Conservation (phyloP, 805 yeast species). For the Torulaspora delbrueckii region DNA sequence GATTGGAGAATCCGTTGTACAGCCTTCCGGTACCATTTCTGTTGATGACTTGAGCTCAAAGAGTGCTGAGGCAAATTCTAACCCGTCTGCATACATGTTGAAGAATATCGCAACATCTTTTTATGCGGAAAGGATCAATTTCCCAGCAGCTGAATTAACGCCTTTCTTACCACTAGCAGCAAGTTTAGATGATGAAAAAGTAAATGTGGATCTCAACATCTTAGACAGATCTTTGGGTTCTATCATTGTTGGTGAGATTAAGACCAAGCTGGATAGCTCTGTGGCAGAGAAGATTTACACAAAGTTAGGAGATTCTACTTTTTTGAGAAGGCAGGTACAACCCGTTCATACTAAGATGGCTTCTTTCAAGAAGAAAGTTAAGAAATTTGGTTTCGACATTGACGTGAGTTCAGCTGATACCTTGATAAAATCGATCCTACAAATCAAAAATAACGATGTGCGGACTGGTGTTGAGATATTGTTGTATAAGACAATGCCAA, state of each 20-base stretch:
- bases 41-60: slow-evolving; percentile 21
- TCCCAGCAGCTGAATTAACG: slow-evolving; percentile 12
- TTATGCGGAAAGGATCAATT: slow-evolving; percentile 25
- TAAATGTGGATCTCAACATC: slow-evolving; percentile 64
- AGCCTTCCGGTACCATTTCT: slow-evolving; percentile 45
- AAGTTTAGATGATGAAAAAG: slow-evolving; percentile 81
- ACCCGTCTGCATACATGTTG: slow-evolving; percentile 16
- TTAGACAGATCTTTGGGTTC: slow-evolving; percentile 56
- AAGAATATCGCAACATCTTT: slow-evolving; percentile 26
- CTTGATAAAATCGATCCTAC: slow-evolving; percentile 64
- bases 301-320: slow-evolving; percentile 70
- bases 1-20: slow-evolving; percentile 66
- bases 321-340: slow-evolving; percentile 80
- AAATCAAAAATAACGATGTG: slow-evolving; percentile 54
- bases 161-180: slow-evolving; percentile 61
- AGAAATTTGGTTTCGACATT: slow-evolving; percentile 58
- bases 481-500: slow-evolving; percentile 71
- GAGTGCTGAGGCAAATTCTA: slow-evolving; percentile 10
- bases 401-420: slow-evolving; percentile 72
- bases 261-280: slow-evolving; percentile 74
- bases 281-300: slow-evolving; percentile 78
- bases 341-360: slow-evolving; percentile 82
- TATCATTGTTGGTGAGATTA: slow-evolving; percentile 65
- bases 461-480: slow-evolving; percentile 75
- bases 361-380: slow-evolving; percentile 66